These are phyloP conservation scores for Cadophora gregata DNA, from an alignment of 2,329 filamentous ascomycete species.

Conservation along the genomic window DNA sequence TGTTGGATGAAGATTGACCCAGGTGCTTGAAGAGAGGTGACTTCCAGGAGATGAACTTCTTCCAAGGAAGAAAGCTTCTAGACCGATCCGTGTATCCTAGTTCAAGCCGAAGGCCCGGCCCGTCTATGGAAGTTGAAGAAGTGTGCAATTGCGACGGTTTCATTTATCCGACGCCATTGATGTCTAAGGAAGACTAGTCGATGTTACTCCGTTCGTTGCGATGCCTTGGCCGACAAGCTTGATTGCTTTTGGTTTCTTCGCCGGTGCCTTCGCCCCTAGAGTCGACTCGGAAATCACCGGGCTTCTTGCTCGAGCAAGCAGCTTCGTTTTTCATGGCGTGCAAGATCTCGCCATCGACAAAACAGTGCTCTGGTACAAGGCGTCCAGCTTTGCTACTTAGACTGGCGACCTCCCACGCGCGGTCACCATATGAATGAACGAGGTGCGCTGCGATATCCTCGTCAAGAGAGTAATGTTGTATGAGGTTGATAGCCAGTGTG, in stretches of 20 bases:
- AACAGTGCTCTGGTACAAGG: not conserved
- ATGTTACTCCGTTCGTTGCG: not conserved
- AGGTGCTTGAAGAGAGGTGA: too few species aligned
- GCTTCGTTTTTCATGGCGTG: conserved; percentile 6
- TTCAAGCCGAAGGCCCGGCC: too few species aligned
- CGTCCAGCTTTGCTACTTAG: not conserved
- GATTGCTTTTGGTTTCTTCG: not conserved
- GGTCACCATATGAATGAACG: conserved; percentile 2
- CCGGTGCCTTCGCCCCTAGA: not conserved
- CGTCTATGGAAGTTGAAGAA: too few species aligned
- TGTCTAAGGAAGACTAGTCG: not conserved
- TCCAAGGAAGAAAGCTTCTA: too few species aligned
- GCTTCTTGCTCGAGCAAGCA: not conserved
- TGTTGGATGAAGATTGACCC: too few species aligned
- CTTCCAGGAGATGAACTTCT: too few species aligned
- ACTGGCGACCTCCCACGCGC: conserved; percentile 1
- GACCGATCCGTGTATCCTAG: too few species aligned
- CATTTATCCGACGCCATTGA: not conserved
- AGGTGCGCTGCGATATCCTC: conserved; percentile 1
- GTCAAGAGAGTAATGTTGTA: not conserved
- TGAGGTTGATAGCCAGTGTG: not conserved
- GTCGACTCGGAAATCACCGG: not conserved
- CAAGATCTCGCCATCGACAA: not conserved
- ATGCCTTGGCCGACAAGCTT: not conserved
- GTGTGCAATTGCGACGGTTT: too few species aligned